phyloP scores from a whole-genome alignment of 176 grass and related monocot genomes.

The Dendrocalamus sinicus region DNA sequence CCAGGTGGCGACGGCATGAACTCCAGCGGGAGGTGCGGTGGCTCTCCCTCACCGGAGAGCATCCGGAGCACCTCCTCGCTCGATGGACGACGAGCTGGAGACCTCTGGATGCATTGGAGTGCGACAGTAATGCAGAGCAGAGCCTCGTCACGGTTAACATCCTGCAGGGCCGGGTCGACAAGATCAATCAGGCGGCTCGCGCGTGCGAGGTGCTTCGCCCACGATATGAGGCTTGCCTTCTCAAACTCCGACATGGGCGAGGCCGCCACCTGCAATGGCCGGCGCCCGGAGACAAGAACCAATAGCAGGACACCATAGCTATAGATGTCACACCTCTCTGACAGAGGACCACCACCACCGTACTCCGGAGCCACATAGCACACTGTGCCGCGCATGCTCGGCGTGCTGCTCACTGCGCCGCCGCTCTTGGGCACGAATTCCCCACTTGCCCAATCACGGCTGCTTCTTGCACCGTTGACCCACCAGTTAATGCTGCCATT shows the following conservation, averaged over 20 bases:
- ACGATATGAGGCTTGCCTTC: slow-evolving; percentile 76
- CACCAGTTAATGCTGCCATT: slow-evolving; percentile 58
- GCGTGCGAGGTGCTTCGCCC: slow-evolving; percentile 69
- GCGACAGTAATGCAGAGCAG: slow-evolving; percentile 78
- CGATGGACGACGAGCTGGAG: slow-evolving; percentile 57
- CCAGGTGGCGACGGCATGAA: slow-evolving; percentile 68
- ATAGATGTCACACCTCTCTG: slow-evolving; percentile 81
- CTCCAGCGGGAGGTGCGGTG: slow-evolving; percentile 65
- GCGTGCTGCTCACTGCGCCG: slow-evolving; percentile 69
- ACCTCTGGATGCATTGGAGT: slow-evolving; percentile 75
- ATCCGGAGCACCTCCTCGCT: slow-evolving; percentile 61
- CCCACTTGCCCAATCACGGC: slow-evolving; percentile 50
- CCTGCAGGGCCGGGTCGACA: slow-evolving; percentile 60
- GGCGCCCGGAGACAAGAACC: slow-evolving; percentile 75
- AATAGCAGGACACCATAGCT: slow-evolving; percentile 76
- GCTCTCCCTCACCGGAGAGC: slow-evolving; percentile 61
- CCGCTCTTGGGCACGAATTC: slow-evolving; percentile 59
- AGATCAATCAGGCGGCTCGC: slow-evolving; percentile 64
- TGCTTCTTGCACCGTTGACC: slow-evolving; percentile 54
- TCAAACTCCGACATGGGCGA: slow-evolving; percentile 75
- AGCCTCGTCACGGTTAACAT: slow-evolving; percentile 65
- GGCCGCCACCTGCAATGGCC: slow-evolving; percentile 73
- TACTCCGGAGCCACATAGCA: slow-evolving; percentile 87
- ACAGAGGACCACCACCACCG: slow-evolving; percentile 59
- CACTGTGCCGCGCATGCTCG: slow-evolving; percentile 83